Percentiles rank a stretch among this genome's conserved stretches.
phyloP scores from a whole-genome alignment of 345 rosid species.

The Hibiscus tridactylites region DNA sequence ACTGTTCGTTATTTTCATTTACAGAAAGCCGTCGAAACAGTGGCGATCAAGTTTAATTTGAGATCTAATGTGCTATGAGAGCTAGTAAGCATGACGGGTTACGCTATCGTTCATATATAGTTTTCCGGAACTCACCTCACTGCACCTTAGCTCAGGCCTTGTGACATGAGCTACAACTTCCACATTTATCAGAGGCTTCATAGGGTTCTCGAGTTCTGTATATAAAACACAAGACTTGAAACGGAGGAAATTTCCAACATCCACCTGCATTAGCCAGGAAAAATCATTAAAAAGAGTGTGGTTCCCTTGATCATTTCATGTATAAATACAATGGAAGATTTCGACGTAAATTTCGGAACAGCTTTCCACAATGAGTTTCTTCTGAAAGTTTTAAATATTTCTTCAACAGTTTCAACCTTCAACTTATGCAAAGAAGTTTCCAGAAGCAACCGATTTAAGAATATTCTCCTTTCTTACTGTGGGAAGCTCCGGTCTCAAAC shows the following conservation, averaged over 20 bases:
- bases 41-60: neutral
- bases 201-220: conserved; percentile 56
- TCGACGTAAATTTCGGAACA: neutral
- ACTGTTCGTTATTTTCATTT: neutral
- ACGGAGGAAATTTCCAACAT: conserved; percentile 88
- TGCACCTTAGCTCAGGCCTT: conserved; percentile 79
- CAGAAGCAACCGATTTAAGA: neutral
- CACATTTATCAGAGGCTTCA: conserved; percentile 58
- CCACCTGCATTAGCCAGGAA: conserved; percentile 45
- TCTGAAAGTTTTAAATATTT: neutral
- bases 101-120: neutral
- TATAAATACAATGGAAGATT: neutral
- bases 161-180: conserved; percentile 98
- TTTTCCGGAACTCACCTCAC: conserved; percentile 48
- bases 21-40: neutral
- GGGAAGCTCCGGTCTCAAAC: conserved; percentile 78
- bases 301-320: neutral
- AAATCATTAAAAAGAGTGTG: neutral
- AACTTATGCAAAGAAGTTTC: neutral
- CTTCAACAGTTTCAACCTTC: neutral
- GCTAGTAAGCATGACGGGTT: neutral
- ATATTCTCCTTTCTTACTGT: conserved; percentile 9
- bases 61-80: neutral
- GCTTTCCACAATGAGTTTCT: neutral
- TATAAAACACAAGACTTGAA: conserved; percentile 71